Conservation (phyloP, 495 filamentous ascomycete species). For the Tuber microsphaerosporum region DNA sequence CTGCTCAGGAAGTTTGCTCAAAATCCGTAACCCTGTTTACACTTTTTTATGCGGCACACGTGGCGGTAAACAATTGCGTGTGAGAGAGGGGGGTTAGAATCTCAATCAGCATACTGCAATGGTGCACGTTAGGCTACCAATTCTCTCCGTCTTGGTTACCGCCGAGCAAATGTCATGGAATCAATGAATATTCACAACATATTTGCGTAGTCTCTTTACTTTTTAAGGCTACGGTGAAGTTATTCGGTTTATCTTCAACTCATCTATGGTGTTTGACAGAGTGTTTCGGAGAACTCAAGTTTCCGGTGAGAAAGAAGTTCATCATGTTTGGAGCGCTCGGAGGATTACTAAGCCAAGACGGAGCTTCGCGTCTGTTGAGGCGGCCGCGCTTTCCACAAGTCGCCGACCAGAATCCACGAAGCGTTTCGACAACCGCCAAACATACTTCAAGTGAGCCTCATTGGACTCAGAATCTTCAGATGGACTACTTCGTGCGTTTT, state of each 20-base stretch:
- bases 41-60: neutral
- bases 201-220: neutral
- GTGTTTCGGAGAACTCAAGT: neutral
- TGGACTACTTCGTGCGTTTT: neutral
- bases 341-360: slow-evolving; percentile 5
- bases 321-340: neutral
- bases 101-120: neutral
- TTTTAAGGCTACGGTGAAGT: neutral
- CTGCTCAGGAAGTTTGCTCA: neutral
- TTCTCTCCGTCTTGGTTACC: neutral
- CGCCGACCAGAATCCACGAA: neutral
- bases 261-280: neutral
- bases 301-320: neutral
- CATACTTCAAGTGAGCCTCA: neutral
- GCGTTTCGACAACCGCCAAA: neutral
- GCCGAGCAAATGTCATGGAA: neutral
- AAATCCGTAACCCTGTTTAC: neutral
- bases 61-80: neutral
- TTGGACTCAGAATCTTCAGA: neutral
- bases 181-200: neutral
- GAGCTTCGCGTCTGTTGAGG: neutral
- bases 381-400: neutral
- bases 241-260: neutral
- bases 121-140: neutral
- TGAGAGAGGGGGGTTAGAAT: neutral